phyloP scores from a whole-genome alignment of 2,329 filamentous ascomycete species.

The Incumbomyces lentus region DNA sequence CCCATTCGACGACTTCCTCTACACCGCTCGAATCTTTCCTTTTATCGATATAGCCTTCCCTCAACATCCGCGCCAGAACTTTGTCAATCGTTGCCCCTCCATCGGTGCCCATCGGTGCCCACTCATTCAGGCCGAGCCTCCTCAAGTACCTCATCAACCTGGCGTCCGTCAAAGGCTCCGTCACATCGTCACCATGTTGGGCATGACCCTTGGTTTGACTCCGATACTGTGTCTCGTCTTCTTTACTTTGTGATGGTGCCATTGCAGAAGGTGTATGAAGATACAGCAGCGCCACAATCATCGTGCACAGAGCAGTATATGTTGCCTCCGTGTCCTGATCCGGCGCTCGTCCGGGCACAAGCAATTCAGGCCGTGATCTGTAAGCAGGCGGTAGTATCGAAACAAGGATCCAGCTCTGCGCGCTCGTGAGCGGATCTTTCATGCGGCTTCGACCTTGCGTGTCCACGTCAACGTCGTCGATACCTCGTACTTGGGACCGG shows the following conservation, averaged over 20 bases:
- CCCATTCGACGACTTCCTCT: constrained; percentile 69
- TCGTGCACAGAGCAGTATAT: constrained; percentile 71
- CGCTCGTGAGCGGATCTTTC: constrained; percentile 38
- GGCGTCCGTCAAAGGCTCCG: constrained; percentile 51
- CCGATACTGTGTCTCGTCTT: not conserved
- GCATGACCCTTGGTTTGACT: not conserved
- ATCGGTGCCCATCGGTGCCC: constrained; percentile 53
- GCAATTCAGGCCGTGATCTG: constrained; percentile 50
- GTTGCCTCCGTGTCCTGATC: constrained; percentile 60
- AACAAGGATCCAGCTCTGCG: constrained; percentile 65
- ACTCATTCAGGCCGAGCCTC: constrained; percentile 64
- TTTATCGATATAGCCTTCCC: constrained; percentile 73
- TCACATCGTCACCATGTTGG: not conserved
- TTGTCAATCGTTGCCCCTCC: constrained; percentile 52
- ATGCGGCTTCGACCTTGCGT: constrained; percentile 22
- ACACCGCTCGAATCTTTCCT: constrained; percentile 59
- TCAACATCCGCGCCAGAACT: constrained; percentile 62
- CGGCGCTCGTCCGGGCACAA: constrained; percentile 57
- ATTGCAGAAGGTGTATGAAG: constrained; percentile 53
- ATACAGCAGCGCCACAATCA: constrained; percentile 66
- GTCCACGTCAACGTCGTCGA: not conserved
- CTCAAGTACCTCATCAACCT: constrained; percentile 67
- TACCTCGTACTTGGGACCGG: not conserved
- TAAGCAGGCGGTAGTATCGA: constrained; percentile 61
- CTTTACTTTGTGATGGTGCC: not conserved